Evolutionary conservation across 495 filamentous ascomycete species (phyloP), one percentile per base, ranked within the genome.

Genomic region (Trichoderma gamsii): DNA sequence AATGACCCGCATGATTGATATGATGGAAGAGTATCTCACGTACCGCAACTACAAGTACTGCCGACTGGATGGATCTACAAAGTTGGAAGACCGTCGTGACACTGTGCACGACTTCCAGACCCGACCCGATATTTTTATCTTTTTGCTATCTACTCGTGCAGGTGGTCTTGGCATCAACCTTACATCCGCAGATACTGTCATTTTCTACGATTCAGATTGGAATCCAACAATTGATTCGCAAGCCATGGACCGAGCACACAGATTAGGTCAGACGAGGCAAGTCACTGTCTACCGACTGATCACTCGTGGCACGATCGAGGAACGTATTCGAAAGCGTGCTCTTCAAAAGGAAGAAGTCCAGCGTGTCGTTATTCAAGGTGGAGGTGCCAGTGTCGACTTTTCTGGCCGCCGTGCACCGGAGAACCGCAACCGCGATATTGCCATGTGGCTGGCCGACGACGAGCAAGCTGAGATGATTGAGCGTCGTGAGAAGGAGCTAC

Each of bases 1-100:
- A 80, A 99, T 99, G 95, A 99, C 95, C n/a, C 89, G 91, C 72
- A 99, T 99, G 95, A 98, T 99, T 74, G 95, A 99, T 74, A 81
- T 99, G 44, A 97, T 97, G 90, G 95, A 99, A 73, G 95, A 99
- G 78, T 99, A 98, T 74, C 84, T 99, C 51, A 98, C 95, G 4
- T 98, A 97, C 80, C 89, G 95, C 71, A 97, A 97, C 79, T 97
- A 96, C 87, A 97, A 96, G 76, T 99, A 98, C 80, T 93, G 94
- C 69, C 90, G 95, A 23, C 86, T 99, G 41, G 95, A 99, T 72
- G 95, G 95, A 74, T 97, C 92, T 41, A 98, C 95, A n/a, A 99
- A 97, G 76, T 85, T 99, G 67, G 95, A 98, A 73, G 96, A 99
- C 77, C 89, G 95, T 73, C 89, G 95, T 70, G 95, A 99, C 77